Base-by-base conservation (phyloP, 2,329 filamentous ascomycete genomes). In the Alternaria atra region DNA sequence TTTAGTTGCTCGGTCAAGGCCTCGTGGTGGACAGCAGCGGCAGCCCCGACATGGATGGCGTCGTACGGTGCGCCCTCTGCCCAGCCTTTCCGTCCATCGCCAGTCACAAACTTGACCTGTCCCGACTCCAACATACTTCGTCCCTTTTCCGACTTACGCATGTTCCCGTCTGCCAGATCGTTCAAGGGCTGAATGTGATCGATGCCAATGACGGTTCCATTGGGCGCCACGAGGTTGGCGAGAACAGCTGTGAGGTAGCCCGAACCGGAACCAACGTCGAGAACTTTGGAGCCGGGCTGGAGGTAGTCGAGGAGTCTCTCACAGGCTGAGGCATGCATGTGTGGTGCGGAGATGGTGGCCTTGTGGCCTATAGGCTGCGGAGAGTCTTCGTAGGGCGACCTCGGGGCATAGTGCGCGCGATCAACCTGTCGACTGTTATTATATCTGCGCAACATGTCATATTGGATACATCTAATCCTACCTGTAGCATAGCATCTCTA, bases 1-100 rank as follows among this genome's bases (percentile, higher is more conserved):
- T 88, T 88, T 67, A 99, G 81, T 81, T 98, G 95, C 30, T 89
- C 86, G 46, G 97, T 80, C 66, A 98, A 80, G 60, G 87, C 85
- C 17, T 86, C 75, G 75, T 97, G 94, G 55, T 97, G 80, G 73
- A 88, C 86, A 25, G 81, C 85, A 0, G 94, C 94, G 7, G 93
- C 91, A 0, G 95, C 95, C 0, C 95, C 95, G 3, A 98, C 95
- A 76, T 98, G 95, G 61, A 99, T 98, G 2, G 91, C 94, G 84
- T 98, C 93, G 84, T 94, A 99, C 0, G 88, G 85, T 17, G 73
- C 69, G 63, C 80, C 84, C 12, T 82, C 80, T 29, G 52, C 58
- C 77, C 78, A 84, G 3, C 83, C 83, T 55, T 77, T 73, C 62
- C 83, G 69, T 12, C 83, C 83, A 80, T 97, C 94, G 0, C 89